These are phyloP conservation scores for Discostella pseudostelligera DNA, from an alignment of 108 stramenopile genomes.

Conservation along the genomic window DNA sequence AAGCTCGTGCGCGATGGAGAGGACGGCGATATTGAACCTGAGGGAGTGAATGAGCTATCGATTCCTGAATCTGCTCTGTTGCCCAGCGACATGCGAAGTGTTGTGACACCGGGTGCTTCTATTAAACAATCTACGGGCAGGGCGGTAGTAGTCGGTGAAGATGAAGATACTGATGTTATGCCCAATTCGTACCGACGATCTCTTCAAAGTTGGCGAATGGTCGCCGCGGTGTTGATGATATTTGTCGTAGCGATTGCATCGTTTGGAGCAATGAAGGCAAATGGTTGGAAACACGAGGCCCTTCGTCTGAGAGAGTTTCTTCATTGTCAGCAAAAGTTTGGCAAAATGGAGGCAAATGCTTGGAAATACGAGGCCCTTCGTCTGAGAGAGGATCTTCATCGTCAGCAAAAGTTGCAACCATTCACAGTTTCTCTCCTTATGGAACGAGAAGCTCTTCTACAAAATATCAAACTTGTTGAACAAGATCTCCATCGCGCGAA, in stretches of 20 bases:
- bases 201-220: not conserved
- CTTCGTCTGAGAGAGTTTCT: no score
- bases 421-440: not conserved
- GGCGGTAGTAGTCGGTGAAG: not conserved
- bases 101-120: not conserved
- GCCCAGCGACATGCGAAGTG: constrained; percentile 8
- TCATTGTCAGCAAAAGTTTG: no score
- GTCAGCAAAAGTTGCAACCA: not conserved
- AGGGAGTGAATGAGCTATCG: not conserved
- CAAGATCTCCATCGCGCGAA: not conserved
- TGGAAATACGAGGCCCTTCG: constrained; percentile 9
- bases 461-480: constrained; percentile 2
- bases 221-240: not conserved
- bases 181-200: not conserved
- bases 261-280: not conserved
- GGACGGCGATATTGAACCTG: not conserved
- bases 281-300: constrained; percentile 5
- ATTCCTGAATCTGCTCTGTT: constrained; percentile 13
- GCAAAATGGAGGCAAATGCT: not conserved
- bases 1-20: not conserved
- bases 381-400: constrained; percentile 7
- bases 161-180: not conserved
- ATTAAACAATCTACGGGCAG: not conserved
- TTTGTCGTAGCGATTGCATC: not conserved
- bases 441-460: not conserved